Base-by-base conservation (phyloP, 148 eudicot species). In the Chenopodium suecicum region DNA sequence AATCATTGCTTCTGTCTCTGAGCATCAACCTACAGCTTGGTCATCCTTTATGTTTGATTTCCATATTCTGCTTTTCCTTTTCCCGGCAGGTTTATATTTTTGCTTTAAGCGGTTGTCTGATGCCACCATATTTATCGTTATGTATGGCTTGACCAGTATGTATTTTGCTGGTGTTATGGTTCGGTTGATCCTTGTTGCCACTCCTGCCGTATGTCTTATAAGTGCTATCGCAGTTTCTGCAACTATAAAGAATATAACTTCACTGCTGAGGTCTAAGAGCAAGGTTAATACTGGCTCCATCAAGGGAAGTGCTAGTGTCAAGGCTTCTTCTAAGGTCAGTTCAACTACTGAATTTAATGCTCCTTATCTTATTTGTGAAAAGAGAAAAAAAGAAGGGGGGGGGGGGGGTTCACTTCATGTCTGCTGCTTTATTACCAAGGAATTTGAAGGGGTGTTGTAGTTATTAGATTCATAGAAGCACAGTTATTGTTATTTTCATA, bases 81-180 rank as follows among this genome's bases (percentile, higher is more conserved):
- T 96, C 84, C 99, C 99, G 2, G 99, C 99, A 22, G 99, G 99
- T 78, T 81, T 96, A 19, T 96, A 96, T 87, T 96, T 96, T 85
- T 96, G 99, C 93, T 96, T 96, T 88, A 95, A 95, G 83, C 87
- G 93, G 78, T 87, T 95, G 90, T 86, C 99, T 50, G 99, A 95
- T 88, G 99, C 94, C 82, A 94, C 99, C 54, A 95, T 95, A 85
- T 95, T 95, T 79, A 90, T 95, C 48, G 95, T 95, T 56, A 94
- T 95, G 99, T 95, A 95, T 85, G 99, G 99, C 81, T 92, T 95
- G 82, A 95, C 97, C 6, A 95, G 99, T 87, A 95, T 95, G 97
- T 95, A 95, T 80, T 95, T 95, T 87, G 98, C 99, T 82, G 99
- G 99, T 78, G 99, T 95, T 82, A 95, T 95, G 99, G 99, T 95